phyloP scores from a whole-genome alignment of 2,329 filamentous ascomycete species.

The Graphiopsis chlorocephala region DNA sequence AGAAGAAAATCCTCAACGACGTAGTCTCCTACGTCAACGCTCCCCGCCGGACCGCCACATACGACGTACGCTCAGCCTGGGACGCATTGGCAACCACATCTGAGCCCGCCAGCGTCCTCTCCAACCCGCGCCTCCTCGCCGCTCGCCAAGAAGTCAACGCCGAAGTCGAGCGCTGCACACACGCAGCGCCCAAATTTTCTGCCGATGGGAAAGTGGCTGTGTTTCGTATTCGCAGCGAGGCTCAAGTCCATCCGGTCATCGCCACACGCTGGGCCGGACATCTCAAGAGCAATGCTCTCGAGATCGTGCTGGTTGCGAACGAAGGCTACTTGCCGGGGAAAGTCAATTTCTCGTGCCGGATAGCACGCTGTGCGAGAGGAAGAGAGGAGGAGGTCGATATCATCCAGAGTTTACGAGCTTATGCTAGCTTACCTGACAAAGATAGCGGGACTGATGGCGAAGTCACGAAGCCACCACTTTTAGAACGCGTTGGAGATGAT shows the following conservation, averaged over 20 bases:
- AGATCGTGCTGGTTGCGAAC: constrained; percentile 66
- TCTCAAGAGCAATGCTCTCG: constrained; percentile 56
- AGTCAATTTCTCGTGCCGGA: constrained; percentile 66
- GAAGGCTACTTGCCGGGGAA: constrained; percentile 61
- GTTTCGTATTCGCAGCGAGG: constrained; percentile 57
- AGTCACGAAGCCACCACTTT: constrained; percentile 31
- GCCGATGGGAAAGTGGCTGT: constrained; percentile 61
- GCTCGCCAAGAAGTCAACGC: constrained; percentile 59
- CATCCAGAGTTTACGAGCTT: constrained; percentile 55
- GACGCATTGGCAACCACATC: constrained; percentile 52
- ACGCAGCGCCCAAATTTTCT: constrained; percentile 62
- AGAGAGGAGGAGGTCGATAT: constrained; percentile 60
- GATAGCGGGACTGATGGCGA: constrained; percentile 37
- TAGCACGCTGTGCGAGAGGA: constrained; percentile 55
- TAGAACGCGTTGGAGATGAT: constrained; percentile 56
- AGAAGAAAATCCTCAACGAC: constrained; percentile 61
- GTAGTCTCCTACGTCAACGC: constrained; percentile 65
- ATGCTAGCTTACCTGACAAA: constrained; percentile 44
- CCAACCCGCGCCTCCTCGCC: constrained; percentile 48
- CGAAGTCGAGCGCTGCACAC: constrained; percentile 61
- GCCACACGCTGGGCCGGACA: constrained; percentile 65
- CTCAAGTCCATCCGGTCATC: constrained; percentile 66
- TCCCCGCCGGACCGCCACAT: constrained; percentile 60
- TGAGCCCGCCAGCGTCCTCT: constrained; percentile 52
- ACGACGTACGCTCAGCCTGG: constrained; percentile 62